Evolutionary conservation across 306 rosid species (phyloP).

Genomic region (Alnus rubra): DNA sequence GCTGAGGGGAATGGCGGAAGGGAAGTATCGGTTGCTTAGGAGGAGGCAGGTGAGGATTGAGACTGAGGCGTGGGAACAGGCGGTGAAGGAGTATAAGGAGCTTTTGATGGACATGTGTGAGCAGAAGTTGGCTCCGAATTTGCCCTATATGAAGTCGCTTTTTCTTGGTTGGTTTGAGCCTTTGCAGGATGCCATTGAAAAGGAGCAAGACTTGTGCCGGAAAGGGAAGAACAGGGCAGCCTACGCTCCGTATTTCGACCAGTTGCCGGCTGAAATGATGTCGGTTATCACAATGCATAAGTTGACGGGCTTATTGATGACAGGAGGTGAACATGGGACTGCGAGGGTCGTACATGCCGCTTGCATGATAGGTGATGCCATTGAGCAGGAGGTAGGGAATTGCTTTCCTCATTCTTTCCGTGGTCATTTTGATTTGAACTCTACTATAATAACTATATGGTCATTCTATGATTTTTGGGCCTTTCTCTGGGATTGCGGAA

Average conservation of each 20-base stretch:
- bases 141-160: conserved; percentile 84
- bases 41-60: conserved; percentile 81
- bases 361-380: conserved; percentile 74
- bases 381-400: conserved; percentile 85
- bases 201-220: conserved; percentile 60
- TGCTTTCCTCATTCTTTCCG: conserved; percentile 27
- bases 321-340: conserved; percentile 52
- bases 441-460: background rate
- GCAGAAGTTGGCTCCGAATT: conserved; percentile 83
- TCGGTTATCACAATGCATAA: conserved; percentile 92
- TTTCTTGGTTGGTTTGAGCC: conserved; percentile 99
- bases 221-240: conserved; percentile 43
- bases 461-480: background rate
- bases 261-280: conserved; percentile 84
- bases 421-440: conserved; percentile 12
- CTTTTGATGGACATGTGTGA: conserved; percentile 89
- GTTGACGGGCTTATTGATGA: conserved; percentile 81
- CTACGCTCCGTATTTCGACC: conserved; percentile 60
- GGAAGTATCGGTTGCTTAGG: conserved; percentile 47
- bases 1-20: conserved; percentile 42
- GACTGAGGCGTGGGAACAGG: conserved; percentile 87
- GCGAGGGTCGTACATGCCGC: conserved; percentile 68
- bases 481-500: background rate
- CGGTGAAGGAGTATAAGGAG: conserved; percentile 76
- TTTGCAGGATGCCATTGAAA: conserved; percentile 57